Base-by-base conservation (phyloP, 2,329 filamentous ascomycete genomes). In the Nothophoma quercina region DNA sequence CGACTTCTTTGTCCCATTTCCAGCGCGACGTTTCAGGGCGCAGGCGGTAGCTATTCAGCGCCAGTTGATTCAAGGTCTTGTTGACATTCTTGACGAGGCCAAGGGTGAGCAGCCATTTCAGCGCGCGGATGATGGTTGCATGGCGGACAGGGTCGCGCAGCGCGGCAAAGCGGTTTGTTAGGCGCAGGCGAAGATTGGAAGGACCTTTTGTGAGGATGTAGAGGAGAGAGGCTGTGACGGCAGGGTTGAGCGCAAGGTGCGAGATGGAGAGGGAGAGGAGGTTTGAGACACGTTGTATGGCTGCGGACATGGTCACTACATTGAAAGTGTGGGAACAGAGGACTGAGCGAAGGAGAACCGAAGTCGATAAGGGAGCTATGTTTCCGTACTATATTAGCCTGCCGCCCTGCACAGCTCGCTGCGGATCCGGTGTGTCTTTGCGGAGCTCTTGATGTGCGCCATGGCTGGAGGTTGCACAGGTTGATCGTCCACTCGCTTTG, bases 31-130 rank as follows among this genome's bases (percentile, higher is more conserved):
- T 72, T 51, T 73, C 67, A 6, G 69, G 70, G 39, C 58, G 63
- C 9, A 74, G 41, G 10, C 72, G 69, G 65, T 74, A 79, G 35
- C 74, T 70, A 66, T 79, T 74, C 19, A 73, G 58, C 16, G 72
- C 71, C 10, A 71, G 44, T 7, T 59, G 54, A 25, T 72, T 75
- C 5, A 74, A 56, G 25, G 59, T 54, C 15, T 56, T 53, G 33
- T 74, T 74, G 19, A 64, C 44, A 1, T 51, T 60, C 58, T 56
- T 60, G 39, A 64, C 50, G 2, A 77, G 30, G 4, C 77, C 75
- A 6, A 73, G 41, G 1, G 59, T 63, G 15, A 74, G 54, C 15
- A 71, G 58, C 62, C 60, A 62, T 33, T 71, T 71, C 30, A 75
- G 53, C 1, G 55, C 55, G 19, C 62, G 68, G 18, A 70, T 39